Evolutionary conservation across 2,329 filamentous ascomycete species (phyloP), one percentile per base, ranked within the genome.

Genomic region (Magnaporthiopsis poae): DNA sequence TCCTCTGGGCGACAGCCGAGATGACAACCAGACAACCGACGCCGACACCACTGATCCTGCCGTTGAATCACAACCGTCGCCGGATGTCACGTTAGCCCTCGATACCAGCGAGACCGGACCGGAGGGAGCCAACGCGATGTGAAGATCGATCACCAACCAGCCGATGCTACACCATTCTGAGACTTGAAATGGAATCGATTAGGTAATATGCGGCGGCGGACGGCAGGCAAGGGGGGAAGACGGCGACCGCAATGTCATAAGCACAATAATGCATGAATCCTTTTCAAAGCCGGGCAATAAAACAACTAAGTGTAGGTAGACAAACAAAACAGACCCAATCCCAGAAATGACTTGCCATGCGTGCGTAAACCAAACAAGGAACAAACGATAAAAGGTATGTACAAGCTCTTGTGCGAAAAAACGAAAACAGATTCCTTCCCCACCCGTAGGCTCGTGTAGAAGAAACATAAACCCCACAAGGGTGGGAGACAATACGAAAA

Each of bases 361-460:
- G 46, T 52, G 46, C 46, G 27, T 33, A 62, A 39, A 62, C 29
- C 61, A 33, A 62, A 36, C 61, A 62, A 62, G 13, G 33, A 62
- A 13, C 27, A 62, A 36, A 35, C 27, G 31, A 62, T 15, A 62
- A 62, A 62, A 18, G 35, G 61, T 62, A 62, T 62, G 61, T 62
- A 62, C 61, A 62, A 61, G 60, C 60, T 61, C 27, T 61, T 29
- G 21, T 29, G 31, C 60, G 31, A 27, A 27, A 27, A 61, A 61
- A 61, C 35, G 31, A 31, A 61, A 61, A 61, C 39, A 46, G 21
- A 15, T 62, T 62, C 27, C 33, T 25, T 36, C 61, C 33, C 61
- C 21, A n/a, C 7, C 61, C 3, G 27, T 25, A 13, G 31, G 29
- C 21, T 36, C 59, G n/a, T 21, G 15, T 29, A 5, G 31, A 13